These are phyloP conservation scores for Erodium trifolium DNA, from an alignment of 441 rosid species.

Conservation along the genomic window DNA sequence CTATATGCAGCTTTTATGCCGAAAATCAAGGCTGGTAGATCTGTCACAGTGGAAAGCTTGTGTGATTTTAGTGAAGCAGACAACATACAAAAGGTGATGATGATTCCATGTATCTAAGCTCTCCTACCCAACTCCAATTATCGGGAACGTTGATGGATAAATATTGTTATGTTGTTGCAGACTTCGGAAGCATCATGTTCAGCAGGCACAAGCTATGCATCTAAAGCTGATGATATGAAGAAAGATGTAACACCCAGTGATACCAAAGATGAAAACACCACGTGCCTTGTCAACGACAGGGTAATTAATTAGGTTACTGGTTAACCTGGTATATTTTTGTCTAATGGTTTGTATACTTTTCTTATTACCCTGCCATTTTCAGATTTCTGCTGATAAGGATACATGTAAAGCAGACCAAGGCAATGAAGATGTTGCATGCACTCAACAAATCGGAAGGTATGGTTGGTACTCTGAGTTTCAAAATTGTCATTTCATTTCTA, in stretches of 20 bases:
- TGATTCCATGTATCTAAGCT: constrained; percentile 12
- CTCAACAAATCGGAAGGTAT: no score
- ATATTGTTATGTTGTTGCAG: constrained; percentile 24
- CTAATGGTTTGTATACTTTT: not conserved
- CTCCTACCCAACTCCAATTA: not conserved
- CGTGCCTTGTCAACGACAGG: constrained; percentile 11
- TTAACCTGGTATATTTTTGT: not conserved
- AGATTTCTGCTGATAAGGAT: constrained; percentile 26
- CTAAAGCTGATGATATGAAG: constrained; percentile 24
- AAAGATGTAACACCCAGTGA: constrained; percentile 22
- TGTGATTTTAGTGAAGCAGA: constrained; percentile 78
- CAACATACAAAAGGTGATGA: constrained; percentile 39
- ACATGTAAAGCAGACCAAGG: constrained; percentile 18
- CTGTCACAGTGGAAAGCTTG: constrained; percentile 53
- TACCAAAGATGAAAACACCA: constrained; percentile 18
- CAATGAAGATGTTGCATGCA: not conserved
- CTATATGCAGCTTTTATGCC: constrained; percentile 68
- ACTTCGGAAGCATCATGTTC: constrained; percentile 32
- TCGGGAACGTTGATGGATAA: constrained; percentile 5
- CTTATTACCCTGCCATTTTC: constrained; percentile 18
- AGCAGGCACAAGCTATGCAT: constrained; percentile 13
- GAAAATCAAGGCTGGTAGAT: constrained; percentile 67
- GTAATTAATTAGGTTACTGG: constrained; percentile 15
- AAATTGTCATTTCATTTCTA: no score
- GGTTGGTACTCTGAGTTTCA: no score